phyloP scores from a whole-genome alignment of 371 early-diverging fungal species.

The Syncephalastrum sp. region DNA sequence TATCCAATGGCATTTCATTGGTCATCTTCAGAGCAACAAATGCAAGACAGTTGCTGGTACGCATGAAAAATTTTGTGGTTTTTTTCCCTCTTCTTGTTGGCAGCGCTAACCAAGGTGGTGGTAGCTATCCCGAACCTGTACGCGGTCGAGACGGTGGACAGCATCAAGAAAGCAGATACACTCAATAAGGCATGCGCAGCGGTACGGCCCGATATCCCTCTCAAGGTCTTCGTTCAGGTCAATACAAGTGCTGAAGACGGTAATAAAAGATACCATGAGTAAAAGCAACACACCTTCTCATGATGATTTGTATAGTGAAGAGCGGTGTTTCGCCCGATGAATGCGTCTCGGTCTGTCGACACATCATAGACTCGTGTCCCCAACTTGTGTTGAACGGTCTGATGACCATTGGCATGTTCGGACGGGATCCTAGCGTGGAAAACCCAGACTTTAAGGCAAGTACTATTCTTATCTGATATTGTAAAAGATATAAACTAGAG shows the following conservation, averaged over 20 bases:
- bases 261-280: conserved; percentile 25
- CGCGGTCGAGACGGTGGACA: conserved; percentile 90
- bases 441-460: conserved; percentile 89
- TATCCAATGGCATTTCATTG: conserved; percentile 97
- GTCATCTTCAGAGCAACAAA: conserved; percentile 93
- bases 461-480: neutral
- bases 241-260: conserved; percentile 93
- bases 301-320: conserved; percentile 55
- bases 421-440: conserved; percentile 47
- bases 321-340: conserved; percentile 68
- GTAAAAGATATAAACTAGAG: neutral
- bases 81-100: neutral
- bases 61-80: neutral
- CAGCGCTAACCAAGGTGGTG: neutral
- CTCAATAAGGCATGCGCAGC: conserved; percentile 71
- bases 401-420: conserved; percentile 93
- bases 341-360: conserved; percentile 47
- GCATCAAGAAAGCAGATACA: conserved; percentile 75
- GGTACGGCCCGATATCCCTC: conserved; percentile 44
- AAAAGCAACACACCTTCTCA: conserved; percentile 1
- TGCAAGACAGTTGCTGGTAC: conserved; percentile 79
- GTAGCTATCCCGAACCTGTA: conserved; percentile 83
- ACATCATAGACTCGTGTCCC: conserved; percentile 68
- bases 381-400: conserved; percentile 76
- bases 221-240: conserved; percentile 87